Evolutionary conservation across 176 grass and related monocot genomes (phyloP), one percentile per base, ranked within the genome.

Genomic region (Oryza meyeriana): DNA sequence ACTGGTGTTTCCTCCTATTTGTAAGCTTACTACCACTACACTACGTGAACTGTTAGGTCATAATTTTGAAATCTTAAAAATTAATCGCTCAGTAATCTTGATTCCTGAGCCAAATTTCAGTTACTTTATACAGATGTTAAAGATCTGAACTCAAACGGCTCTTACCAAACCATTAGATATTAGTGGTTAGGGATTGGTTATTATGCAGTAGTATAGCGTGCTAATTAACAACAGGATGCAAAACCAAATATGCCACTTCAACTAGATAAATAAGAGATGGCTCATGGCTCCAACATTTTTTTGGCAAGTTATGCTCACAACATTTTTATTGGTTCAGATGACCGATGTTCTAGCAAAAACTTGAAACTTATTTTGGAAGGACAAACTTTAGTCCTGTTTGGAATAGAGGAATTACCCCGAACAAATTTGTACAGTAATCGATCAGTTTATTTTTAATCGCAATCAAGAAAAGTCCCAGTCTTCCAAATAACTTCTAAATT

Each of bases 181-280:
- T 47, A 48, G 16, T 44, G 41, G 41, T 44, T 44, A 48, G 45
- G 13, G 45, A 48, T 22, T n/a, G 50, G 20, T 55, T n/a, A 22
- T 55, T 55, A 20, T n/a, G 20, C n/a, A 9, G 20, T 39, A n/a
- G 33, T 44, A 42, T 59, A 30, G 31, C 34, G 50, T 55, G 18
- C 50, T 72, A 74, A 33, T 11, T 66, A 61, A 8, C 13, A 71
- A 70, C 22, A 68, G 28, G 27, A 69, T 52, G 64, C 52, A 83
- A 78, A 83, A 66, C 50, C 26, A 78, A 87, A 70, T 17, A 10
- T 44, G 52, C 12, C 24, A 50, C 52, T 61, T 69, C 26, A 61
- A 67, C 47, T 31, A 44, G 29, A 45, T 47, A 35, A 80, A 75
- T 25, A 66, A 18, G 5, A 77, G 24, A 55, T 22, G 20, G 18